Base-by-base conservation (phyloP, 2,329 filamentous ascomycete genomes). In the Coleophoma crateriformis region DNA sequence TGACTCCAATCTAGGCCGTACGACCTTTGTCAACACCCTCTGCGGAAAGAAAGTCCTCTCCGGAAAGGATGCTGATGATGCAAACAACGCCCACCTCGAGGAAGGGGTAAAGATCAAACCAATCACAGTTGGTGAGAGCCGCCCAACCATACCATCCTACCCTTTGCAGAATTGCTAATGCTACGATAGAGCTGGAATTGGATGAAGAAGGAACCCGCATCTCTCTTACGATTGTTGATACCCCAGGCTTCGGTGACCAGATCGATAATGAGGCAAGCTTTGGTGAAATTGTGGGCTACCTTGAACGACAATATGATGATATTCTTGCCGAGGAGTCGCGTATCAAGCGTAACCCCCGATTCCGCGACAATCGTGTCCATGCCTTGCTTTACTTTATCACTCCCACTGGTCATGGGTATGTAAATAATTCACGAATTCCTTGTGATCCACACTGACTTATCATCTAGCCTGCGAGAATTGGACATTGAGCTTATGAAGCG, bases 401-500 rank as follows among this genome's bases (percentile, higher is more conserved):
- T 58, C 94, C 94, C 44, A 99, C 94, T 54, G 94, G 94, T 64
- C 90, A 96, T 71, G 91, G 87, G 87, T 90, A 78, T 66, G 82
- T 69, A 39, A 41, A 47, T n/a, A 22, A 27, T 38, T 58, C 12
- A 37, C 15, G 12, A 15, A 27, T 39, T 37, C 20, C 7, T 19
- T 34, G 7, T 38, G 13, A 5, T 46, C 15, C 17, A 34, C 27
- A 4, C 13, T 47, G 42, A 48, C 56, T 64, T 14, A 64, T 52
- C 45, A 35, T 35, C 17, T 45, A 94, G 94, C 68, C 89, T 99
- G 61, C 94, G 94, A 69, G 94, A 99, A 79, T 85, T 99, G 64
- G 94, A 99, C 66, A 99, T 99, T 64, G 94, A 99, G 77, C 82
- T 99, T 68, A 99, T 99, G 94, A 97, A 92, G 82, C 92, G 94